Conservation (phyloP, 2,329 filamentous ascomycete genomes). For the Penicillium decumbens region DNA sequence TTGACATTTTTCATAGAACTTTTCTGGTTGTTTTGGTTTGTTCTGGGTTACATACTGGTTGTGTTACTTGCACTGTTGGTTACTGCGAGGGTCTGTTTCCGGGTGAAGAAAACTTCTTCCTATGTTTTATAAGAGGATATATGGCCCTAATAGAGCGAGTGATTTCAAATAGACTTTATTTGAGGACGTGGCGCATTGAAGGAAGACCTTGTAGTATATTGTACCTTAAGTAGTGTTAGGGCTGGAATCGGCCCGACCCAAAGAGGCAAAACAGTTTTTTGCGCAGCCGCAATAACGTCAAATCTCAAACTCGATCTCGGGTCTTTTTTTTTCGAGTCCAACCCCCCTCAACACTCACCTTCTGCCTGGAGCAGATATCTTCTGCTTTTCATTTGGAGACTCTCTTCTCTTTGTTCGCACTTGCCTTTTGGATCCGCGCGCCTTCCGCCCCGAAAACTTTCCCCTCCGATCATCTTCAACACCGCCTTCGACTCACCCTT, state of each 20-base stretch:
- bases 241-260: conserved; percentile 20
- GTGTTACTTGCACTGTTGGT: not conserved
- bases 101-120: not conserved
- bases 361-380: conserved; percentile 40
- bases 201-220: not conserved
- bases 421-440: conserved; percentile 13
- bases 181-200: not conserved
- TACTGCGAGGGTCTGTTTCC: not conserved
- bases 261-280: conserved; percentile 26
- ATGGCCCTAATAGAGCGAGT: not conserved
- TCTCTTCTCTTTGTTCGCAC: conserved; percentile 9
- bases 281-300: conserved; percentile 7
- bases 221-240: conserved; percentile 5
- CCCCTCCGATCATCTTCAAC: conserved; percentile 9
- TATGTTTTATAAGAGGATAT: not conserved
- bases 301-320: conserved; percentile 19
- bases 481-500: conserved; percentile 11
- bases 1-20: conserved; percentile 9
- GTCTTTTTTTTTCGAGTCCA: conserved; percentile 18
- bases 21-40: conserved; percentile 4
- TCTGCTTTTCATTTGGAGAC: conserved; percentile 3
- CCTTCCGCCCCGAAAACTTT: conserved; percentile 22
- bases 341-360: conserved; percentile 16
- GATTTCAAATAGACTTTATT: not conserved
- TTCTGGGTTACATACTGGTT: conserved; percentile 1